Conservation (phyloP, 148 eudicot genomes). For the Chenopodium suecicum region DNA sequence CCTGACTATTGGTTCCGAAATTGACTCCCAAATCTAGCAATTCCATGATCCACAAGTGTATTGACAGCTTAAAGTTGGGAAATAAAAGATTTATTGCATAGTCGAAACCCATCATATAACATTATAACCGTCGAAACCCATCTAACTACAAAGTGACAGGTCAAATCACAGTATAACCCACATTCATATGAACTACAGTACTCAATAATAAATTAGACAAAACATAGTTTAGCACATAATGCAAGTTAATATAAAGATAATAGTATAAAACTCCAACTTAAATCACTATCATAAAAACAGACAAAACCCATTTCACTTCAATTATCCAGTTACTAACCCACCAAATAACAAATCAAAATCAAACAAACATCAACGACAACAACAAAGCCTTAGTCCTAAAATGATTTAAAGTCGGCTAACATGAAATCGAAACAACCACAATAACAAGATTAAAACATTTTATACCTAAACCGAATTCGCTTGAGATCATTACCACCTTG, state of each 20-base stretch:
- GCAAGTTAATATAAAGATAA: not conserved
- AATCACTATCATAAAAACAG: constrained; percentile 31
- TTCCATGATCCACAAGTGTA: not conserved
- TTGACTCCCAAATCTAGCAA: constrained; percentile 7
- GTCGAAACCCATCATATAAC: not conserved
- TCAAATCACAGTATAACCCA: not conserved
- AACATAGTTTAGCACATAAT: not conserved
- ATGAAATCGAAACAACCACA: not conserved
- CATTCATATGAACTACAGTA: not conserved
- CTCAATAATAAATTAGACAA: not conserved
- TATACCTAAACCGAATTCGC: constrained; percentile 87
- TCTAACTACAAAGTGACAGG: not conserved
- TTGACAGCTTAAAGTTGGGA: not conserved
- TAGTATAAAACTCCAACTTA: not conserved
- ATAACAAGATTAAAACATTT: constrained; percentile 29
- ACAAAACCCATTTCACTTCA: constrained; percentile 22
- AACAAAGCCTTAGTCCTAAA: too few species aligned
- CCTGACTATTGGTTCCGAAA: not conserved
- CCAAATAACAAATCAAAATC: not conserved
- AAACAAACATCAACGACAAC: not conserved
- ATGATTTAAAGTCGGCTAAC: not conserved
- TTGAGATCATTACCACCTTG: constrained; percentile 88
- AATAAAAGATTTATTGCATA: not conserved
- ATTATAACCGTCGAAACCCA: not conserved
- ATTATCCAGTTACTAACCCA: not conserved